phyloP scores from a whole-genome alignment of 805 yeast genomes.

The Yarrowia divulgata region DNA sequence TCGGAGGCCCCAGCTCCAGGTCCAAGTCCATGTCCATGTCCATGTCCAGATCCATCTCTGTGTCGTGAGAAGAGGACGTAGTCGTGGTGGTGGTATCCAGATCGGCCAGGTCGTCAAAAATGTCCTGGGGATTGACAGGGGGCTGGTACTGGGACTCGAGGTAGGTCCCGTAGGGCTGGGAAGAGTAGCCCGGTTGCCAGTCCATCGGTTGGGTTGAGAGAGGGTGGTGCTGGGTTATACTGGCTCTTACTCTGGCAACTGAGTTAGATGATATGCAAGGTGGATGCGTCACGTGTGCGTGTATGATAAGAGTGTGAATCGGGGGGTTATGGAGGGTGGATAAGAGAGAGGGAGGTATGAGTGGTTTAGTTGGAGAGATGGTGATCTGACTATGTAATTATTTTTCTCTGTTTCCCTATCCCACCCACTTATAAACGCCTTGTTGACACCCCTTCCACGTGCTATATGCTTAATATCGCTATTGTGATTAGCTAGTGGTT shows the following conservation, averaged over 20 bases:
- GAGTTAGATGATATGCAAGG: conserved; percentile 43
- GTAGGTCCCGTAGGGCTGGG: neutral
- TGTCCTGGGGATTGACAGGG: conserved; percentile 15
- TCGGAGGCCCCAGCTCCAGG: conserved; percentile 4
- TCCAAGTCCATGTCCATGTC: conserved; percentile 5
- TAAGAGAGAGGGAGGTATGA: neutral
- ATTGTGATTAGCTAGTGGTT: conserved; percentile 12
- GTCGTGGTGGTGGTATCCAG: neutral
- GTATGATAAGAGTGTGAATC: neutral
- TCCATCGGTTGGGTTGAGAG: neutral
- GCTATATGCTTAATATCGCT: conserved; percentile 14
- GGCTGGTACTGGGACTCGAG: neutral
- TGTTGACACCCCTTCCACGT: conserved; percentile 1
- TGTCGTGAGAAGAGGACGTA: conserved; percentile 14
- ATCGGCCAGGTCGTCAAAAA: conserved; percentile 12
- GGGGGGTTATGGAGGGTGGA: too few relatives aligned
- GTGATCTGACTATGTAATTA: too few relatives aligned
- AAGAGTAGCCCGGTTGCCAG: conserved; percentile 12
- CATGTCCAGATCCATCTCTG: conserved; percentile 27
- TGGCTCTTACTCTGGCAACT: neutral
- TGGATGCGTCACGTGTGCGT: conserved; percentile 21
- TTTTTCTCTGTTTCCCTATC: neutral
- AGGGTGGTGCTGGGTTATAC: neutral
- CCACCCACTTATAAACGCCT: neutral
- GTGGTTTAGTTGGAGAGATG: too few relatives aligned